These are phyloP conservation scores for Filosporella fistucella DNA, from an alignment of 495 filamentous ascomycete species.

Conservation along the genomic window DNA sequence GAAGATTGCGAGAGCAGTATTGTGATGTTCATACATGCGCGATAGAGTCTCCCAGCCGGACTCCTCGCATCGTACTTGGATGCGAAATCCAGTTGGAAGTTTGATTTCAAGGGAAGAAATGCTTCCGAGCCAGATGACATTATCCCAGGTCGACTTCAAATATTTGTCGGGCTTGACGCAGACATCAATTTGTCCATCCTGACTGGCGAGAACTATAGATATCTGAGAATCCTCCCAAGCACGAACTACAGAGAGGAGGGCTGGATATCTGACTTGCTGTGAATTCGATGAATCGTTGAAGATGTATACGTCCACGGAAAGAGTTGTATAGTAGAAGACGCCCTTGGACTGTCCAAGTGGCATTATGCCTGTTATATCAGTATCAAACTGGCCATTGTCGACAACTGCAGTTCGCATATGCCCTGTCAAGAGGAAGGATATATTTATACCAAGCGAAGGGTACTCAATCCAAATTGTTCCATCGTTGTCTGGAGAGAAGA, in stretches of 20 bases:
- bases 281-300: constrained; percentile 57
- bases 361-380: constrained; percentile 23
- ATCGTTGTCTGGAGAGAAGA: constrained; percentile 58
- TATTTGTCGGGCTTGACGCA: constrained; percentile 61
- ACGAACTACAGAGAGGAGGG: constrained; percentile 65
- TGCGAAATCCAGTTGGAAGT: constrained; percentile 61
- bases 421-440: neutral
- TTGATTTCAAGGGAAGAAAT: constrained; percentile 54
- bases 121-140: constrained; percentile 67
- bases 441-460: neutral
- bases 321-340: constrained; percentile 67
- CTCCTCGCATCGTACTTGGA: constrained; percentile 63
- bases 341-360: constrained; percentile 64
- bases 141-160: constrained; percentile 67
- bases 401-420: constrained; percentile 15
- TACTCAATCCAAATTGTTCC: constrained; percentile 70
- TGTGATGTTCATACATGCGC: constrained; percentile 75
- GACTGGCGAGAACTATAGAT: constrained; percentile 64
- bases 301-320: constrained; percentile 64
- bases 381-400: constrained; percentile 3
- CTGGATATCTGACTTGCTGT: constrained; percentile 60
- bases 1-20: constrained; percentile 62
- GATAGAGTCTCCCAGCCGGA: constrained; percentile 68
- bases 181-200: constrained; percentile 68
- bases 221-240: constrained; percentile 60